A percentile compares a stretch with the other conserved stretches of the same genome.
phyloP scores from a whole-genome alignment of 202 grass and related monocot species.

The Schoenoplectus triqueter region DNA sequence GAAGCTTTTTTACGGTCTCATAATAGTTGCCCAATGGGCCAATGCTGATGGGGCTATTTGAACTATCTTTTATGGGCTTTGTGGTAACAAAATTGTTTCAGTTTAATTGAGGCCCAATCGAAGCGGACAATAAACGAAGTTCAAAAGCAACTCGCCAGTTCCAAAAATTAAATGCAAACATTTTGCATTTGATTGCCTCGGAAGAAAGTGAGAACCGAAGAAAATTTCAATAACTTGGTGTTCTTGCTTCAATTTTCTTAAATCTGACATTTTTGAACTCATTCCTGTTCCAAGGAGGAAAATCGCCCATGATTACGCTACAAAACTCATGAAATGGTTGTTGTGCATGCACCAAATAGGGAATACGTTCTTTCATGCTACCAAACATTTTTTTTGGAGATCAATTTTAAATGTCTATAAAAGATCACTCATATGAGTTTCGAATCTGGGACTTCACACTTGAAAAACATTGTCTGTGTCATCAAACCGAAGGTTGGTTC shows the following conservation, averaged over 20 bases:
- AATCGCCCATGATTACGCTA: no score
- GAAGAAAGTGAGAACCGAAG: background rate
- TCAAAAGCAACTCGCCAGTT: background rate
- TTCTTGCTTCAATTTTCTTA: background rate
- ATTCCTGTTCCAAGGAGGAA: no score
- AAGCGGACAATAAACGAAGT: background rate
- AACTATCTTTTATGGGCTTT: slow-evolving; percentile 15
- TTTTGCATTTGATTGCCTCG: background rate
- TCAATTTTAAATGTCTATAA: no score
- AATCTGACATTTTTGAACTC: background rate
- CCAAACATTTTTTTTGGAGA: no score
- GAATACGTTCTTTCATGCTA: no score
- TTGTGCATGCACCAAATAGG: no score
- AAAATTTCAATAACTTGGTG: background rate
- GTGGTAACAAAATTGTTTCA: background rate
- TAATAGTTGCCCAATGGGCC: background rate
- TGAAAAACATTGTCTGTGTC: no score
- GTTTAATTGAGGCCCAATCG: background rate
- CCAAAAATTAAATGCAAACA: background rate
- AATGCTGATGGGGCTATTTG: background rate
- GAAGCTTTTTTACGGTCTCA: background rate
- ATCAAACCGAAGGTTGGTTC: no score
- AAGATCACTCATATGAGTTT: no score
- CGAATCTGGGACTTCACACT: no score
- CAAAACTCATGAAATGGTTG: no score